Base-by-base conservation (phyloP, 495 filamentous ascomycete genomes). In the Wilcoxina mikolae region DNA sequence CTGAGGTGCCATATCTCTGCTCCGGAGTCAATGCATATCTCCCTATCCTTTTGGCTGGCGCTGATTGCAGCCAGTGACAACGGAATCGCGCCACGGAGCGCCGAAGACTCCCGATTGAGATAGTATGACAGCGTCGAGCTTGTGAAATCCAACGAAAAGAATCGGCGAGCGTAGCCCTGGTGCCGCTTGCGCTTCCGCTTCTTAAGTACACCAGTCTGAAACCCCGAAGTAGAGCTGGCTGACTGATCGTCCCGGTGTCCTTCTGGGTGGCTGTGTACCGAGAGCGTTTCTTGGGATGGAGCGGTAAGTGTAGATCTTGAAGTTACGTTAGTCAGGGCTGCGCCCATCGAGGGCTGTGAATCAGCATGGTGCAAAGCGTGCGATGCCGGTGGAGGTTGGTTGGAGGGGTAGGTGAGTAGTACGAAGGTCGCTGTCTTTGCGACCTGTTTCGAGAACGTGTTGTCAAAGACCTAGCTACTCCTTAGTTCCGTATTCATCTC, bases 1-100 rank as follows among this genome's bases (percentile, higher is more conserved):
- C 81, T 81, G n/a, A 98, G 73, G 72, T 95, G 91, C 91, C 91
- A 98, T 9, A 98, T 77, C 67, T 98, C 91, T 3, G 90, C 88
- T 0, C 91, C 91, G 0, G 93, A 96, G 62, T 98, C 91, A 47
- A 98, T 87, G 12, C 85, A 94, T 25, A 98, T 95, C 70, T 96
- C 88, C 47, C 87, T 77, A 41, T 83, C 76, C 61, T 81, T 79
- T 60, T 87, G 85, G 61, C 91, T 88, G 17, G 87, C 87, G 1
- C 86, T 83, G 26, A 96, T 83, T 2, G 86, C 91, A 17, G 91
- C 93, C 55, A 98, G 68, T 20, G 85, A 85, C 12, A 98, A 75
- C 3, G 91, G 91, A 53, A 96, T 93, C 22, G 93, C 85, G 12
- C 91, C 91, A 49, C 91, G 78, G 20, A 98, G 72, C 0, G 87